Evolutionary conservation across 2,329 filamentous ascomycete species (phyloP).

Genomic region (Allantophomopsis cytisporea): DNA sequence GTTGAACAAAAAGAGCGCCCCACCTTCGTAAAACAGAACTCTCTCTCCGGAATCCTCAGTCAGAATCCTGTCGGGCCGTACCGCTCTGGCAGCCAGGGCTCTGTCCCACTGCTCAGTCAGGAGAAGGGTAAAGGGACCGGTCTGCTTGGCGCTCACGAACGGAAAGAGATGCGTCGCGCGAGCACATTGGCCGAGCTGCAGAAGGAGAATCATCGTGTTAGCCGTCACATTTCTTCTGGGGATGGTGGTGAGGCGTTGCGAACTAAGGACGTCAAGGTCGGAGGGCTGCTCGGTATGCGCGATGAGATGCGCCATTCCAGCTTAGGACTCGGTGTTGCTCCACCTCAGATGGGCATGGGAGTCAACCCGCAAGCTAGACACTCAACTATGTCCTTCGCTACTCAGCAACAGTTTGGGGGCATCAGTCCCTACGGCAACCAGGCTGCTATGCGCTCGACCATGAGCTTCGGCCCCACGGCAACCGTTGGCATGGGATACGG

Average conservation of each 20-base stretch:
- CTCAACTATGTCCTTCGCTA: not conserved
- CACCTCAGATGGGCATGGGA: not conserved
- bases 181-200: slow-evolving; percentile 14
- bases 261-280: too few relatives aligned
- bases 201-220: slow-evolving; percentile 9
- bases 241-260: slow-evolving; percentile 3
- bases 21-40: slow-evolving; percentile 22
- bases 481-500: not conserved
- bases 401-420: too few relatives aligned
- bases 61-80: slow-evolving; percentile 26
- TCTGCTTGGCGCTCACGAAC: slow-evolving; percentile 16
- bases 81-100: slow-evolving; percentile 18
- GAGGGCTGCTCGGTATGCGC: too few relatives aligned
- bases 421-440: not conserved
- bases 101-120: slow-evolving; percentile 5
- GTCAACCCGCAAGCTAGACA: not conserved
- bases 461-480: not conserved
- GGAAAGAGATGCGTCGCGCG: slow-evolving; percentile 9
- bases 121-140: slow-evolving; percentile 9
- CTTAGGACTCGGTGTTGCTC: not conserved
- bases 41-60: slow-evolving; percentile 27
- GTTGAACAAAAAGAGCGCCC: slow-evolving; percentile 6
- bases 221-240: slow-evolving; percentile 6
- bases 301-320: not conserved
- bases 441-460: not conserved